Percentiles rank a stretch among this genome's conserved stretches.
Evolutionary conservation across 2,329 filamentous ascomycete genomes (phyloP).

Genomic region (Massarina eburnea): DNA sequence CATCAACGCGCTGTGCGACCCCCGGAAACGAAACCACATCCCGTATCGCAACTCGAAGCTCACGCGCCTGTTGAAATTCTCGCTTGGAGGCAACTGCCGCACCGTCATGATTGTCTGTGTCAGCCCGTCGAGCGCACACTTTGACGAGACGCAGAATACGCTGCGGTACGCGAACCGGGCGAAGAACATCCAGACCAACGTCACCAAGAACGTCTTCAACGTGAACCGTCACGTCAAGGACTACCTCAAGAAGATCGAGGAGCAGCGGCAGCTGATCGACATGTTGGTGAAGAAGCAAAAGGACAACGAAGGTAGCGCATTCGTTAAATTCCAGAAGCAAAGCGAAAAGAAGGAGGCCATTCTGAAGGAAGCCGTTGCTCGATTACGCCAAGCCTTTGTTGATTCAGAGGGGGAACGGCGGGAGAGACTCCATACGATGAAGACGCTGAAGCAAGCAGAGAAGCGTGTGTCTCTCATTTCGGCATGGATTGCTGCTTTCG

Average conservation of each 20-base stretch:
- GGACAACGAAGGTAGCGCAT: slow-evolving; percentile 78
- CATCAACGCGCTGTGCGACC: slow-evolving; percentile 96
- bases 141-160: slow-evolving; percentile 97
- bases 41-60: slow-evolving; percentile 98
- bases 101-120: slow-evolving; percentile 99
- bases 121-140: slow-evolving; percentile 93
- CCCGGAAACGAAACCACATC: slow-evolving; percentile 87
- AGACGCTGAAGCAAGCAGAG: slow-evolving; percentile 79
- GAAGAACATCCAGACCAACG: slow-evolving; percentile 99
- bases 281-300: slow-evolving; percentile 92
- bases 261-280: slow-evolving; percentile 96
- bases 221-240: slow-evolving; percentile 99
- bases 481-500: slow-evolving; percentile 91
- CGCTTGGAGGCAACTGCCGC: slow-evolving; percentile 94
- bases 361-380: slow-evolving; percentile 73
- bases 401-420: slow-evolving; percentile 75
- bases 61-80: slow-evolving; percentile 93
- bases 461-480: slow-evolving; percentile 83
- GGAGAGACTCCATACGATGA: slow-evolving; percentile 78
- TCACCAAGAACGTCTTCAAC: slow-evolving; percentile 98
- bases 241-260: slow-evolving; percentile 98
- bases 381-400: slow-evolving; percentile 82
- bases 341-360: slow-evolving; percentile 78
- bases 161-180: slow-evolving; percentile 95
- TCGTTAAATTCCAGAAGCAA: slow-evolving; percentile 88